phyloP scores from a whole-genome alignment of 2,329 filamentous ascomycete genomes.

The Cladobotryum protrusum region DNA sequence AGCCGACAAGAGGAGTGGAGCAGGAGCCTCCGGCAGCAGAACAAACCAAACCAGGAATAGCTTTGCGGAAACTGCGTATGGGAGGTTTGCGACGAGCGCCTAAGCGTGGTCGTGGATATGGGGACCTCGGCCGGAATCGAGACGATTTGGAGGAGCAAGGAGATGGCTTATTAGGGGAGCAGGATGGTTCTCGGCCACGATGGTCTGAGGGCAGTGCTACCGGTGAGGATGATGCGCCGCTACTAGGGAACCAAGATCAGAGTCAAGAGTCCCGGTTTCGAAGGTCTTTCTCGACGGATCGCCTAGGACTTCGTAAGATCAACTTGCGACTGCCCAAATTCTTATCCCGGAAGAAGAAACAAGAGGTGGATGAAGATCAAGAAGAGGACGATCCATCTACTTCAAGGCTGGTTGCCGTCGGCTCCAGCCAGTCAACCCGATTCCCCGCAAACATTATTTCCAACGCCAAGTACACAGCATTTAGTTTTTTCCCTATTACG shows the following conservation, averaged over 20 bases:
- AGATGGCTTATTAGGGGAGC: constrained; percentile 59
- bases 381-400: constrained; percentile 59
- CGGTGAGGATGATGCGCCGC: constrained; percentile 65
- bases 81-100: constrained; percentile 52
- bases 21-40: constrained; percentile 27
- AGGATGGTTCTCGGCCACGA: constrained; percentile 46
- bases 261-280: constrained; percentile 20
- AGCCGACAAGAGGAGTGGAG: constrained; percentile 26
- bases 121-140: constrained; percentile 51
- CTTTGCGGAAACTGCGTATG: constrained; percentile 65
- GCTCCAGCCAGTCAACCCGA: constrained; percentile 62
- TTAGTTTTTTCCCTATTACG: constrained; percentile 89
- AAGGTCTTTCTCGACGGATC: constrained; percentile 24
- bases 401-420: constrained; percentile 70
- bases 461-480: constrained; percentile 94
- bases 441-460: constrained; percentile 90
- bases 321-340: constrained; percentile 62
- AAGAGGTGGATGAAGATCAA: constrained; percentile 41
- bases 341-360: constrained; percentile 40
- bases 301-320: constrained; percentile 32
- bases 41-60: constrained; percentile 54
- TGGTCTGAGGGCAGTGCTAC: constrained; percentile 56
- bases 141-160: constrained; percentile 60
- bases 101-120: constrained; percentile 51
- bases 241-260: constrained; percentile 47